Conservation (phyloP, 345 rosid genomes). For the Gossypium anomalum region DNA sequence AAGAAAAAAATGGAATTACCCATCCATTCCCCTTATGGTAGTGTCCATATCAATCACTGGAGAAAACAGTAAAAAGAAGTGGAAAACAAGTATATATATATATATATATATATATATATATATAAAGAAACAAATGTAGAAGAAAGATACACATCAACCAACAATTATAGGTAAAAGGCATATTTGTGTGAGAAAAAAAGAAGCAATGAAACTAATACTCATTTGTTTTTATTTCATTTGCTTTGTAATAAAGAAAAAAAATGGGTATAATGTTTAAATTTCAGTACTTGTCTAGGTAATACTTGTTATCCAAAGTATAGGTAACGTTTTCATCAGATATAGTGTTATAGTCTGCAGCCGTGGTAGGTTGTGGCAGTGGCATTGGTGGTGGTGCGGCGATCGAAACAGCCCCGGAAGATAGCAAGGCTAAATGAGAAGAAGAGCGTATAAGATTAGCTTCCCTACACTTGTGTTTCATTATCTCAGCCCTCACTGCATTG, state of each 20-base stretch:
- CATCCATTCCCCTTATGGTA: neutral
- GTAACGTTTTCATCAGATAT: constrained; percentile 66
- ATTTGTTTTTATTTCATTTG: constrained; percentile 21
- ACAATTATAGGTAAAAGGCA: constrained; percentile 20
- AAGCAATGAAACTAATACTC: neutral
- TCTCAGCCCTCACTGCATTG: constrained; percentile 68
- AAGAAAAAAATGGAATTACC: too few species aligned
- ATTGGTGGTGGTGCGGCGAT: constrained; percentile 39
- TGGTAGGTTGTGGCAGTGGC: constrained; percentile 28
- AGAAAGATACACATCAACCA: constrained; percentile 31
- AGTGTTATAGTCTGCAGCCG: constrained; percentile 43
- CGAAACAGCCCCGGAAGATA: constrained; percentile 53
- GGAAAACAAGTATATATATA: constrained; percentile 17
- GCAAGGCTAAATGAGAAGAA: constrained; percentile 48
- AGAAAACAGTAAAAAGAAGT: constrained; percentile 14
- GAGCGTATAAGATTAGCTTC: constrained; percentile 52
- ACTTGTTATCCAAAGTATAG: constrained; percentile 48
- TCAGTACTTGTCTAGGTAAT: constrained; percentile 1
- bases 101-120: neutral
- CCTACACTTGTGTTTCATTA: constrained; percentile 70
- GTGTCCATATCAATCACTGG: neutral
- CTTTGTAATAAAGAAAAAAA: constrained; percentile 14
- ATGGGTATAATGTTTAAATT: constrained; percentile 22
- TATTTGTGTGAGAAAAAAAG: neutral
- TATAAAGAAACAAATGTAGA: constrained; percentile 9